Conservation (phyloP, 2,329 filamentous ascomycete species). For the Rhynchosporium graminicola region DNA sequence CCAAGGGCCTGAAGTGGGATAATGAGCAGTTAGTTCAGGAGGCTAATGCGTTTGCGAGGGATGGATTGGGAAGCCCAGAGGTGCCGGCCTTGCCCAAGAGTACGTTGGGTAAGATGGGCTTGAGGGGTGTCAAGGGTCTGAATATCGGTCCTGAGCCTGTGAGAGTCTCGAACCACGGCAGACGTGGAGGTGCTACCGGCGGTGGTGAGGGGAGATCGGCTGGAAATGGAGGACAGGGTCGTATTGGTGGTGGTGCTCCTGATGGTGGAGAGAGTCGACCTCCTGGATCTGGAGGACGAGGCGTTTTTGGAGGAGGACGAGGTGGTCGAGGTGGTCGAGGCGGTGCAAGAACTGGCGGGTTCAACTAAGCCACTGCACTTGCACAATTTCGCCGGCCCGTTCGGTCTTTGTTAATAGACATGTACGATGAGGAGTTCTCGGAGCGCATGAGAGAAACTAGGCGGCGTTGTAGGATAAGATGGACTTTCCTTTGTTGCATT, state of each 20-base stretch:
- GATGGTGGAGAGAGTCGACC: slow-evolving; percentile 25
- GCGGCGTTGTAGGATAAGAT: too few species aligned
- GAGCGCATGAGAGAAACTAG: too few species aligned
- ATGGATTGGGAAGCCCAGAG: slow-evolving; percentile 50
- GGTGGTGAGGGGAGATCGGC: slow-evolving; percentile 29
- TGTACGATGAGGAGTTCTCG: not conserved
- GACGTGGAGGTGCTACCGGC: slow-evolving; percentile 18
- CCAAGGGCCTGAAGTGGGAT: slow-evolving; percentile 46
- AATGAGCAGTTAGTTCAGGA: slow-evolving; percentile 47
- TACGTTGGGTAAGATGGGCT: slow-evolving; percentile 58
- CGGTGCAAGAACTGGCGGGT: slow-evolving; percentile 25
- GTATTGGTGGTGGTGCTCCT: slow-evolving; percentile 18
- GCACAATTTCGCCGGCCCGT: too few species aligned
- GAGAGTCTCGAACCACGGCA: slow-evolving; percentile 26
- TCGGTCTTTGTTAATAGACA: not conserved
- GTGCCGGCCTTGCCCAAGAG: slow-evolving; percentile 50
- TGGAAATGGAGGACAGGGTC: slow-evolving; percentile 24
- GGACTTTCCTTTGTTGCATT: not conserved
- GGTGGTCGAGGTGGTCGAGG: slow-evolving; percentile 24
- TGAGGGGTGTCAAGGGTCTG: slow-evolving; percentile 54
- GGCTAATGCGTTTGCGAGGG: slow-evolving; percentile 52
- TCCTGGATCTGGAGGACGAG: slow-evolving; percentile 23
- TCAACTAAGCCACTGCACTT: not conserved
- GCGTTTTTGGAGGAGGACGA: slow-evolving; percentile 14
- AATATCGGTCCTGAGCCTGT: slow-evolving; percentile 49